Conservation (phyloP, 2,329 filamentous ascomycete species). For the Trichophyton schoenleinii region DNA sequence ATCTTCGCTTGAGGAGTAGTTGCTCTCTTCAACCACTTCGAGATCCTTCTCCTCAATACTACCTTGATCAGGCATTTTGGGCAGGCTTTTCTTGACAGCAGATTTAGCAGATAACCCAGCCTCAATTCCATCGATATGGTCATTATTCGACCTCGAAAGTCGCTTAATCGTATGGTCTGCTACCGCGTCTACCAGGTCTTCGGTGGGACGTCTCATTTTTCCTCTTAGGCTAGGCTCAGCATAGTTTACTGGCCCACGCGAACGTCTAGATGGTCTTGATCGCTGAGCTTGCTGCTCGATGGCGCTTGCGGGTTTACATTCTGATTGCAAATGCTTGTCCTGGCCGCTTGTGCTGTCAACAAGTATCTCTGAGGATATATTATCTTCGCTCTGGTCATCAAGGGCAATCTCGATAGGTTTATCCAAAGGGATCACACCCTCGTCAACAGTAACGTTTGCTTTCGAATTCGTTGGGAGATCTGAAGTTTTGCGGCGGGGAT, state of each 20-base stretch:
- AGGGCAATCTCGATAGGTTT: background rate
- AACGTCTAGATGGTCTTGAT: conserved; percentile 37
- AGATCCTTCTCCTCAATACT: background rate
- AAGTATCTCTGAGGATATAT: background rate
- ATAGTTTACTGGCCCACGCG: conserved; percentile 60
- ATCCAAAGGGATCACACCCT: background rate
- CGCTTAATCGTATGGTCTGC: background rate
- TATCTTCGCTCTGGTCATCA: background rate
- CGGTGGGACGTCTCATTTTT: conserved; percentile 73
- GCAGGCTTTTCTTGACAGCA: background rate
- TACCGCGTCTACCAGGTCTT: conserved; percentile 65
- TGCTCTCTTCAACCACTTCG: background rate
- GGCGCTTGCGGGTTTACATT: background rate
- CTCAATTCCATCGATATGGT: background rate
- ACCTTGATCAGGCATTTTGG: background rate
- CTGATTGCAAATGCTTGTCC: background rate
- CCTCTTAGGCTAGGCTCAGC: conserved; percentile 68
- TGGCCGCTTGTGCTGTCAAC: background rate
- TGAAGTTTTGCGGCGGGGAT: background rate
- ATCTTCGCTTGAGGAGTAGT: background rate
- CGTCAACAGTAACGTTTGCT: background rate
- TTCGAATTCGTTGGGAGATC: background rate
- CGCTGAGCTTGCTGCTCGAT: conserved; percentile 1
- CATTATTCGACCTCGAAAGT: background rate
- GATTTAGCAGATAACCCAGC: background rate